Base-by-base conservation (phyloP, 2,329 filamentous ascomycete genomes). In the Verticillium klebahnii region DNA sequence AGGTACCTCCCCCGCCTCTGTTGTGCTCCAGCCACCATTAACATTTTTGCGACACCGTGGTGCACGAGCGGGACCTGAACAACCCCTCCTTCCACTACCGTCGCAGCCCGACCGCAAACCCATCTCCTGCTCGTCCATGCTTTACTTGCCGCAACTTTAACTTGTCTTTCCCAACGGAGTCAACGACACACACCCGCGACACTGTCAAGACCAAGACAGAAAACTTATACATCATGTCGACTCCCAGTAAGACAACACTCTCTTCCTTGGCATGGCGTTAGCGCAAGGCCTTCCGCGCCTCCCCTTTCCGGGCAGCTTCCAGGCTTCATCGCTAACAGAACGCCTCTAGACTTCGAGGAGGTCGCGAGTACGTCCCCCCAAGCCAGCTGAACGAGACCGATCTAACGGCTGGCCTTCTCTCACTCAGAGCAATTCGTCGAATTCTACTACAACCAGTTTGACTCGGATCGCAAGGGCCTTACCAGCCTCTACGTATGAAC, bases 391-490 rank as follows among this genome's bases (percentile, higher is more conserved):
- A 39, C 17, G 45, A 63, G n/a, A 17, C n/a, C 29, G 55, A 9
- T 59, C 58, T 61, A 39, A 63, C 37, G 9, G 29, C 31, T 19
- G 23, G 36, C 25, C 5, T 23, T 9, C 52, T 29, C 32, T 45
- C 39, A 39, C 45, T 56, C 73, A 97, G 93, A 89, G 76, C 86
- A 96, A 79, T 97, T 98, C 78, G 89, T 94, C 68, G 74, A 88
- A 64, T 94, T 89, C 83, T 98, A 97, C 87, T 97, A 97, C 85
- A 82, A 89, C 72, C 89, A 88, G 63, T 97, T 97, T 78, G 93
- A 97, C 75, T 66, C 73, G 64, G 83, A 93, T 77, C 89, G 93
- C 71, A 77, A 78, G 61, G 70, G 74, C 59, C 85, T 97, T 54
- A 78, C 76, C 15, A 72, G 78, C 65, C 91, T 97, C 80, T 98